These are phyloP conservation scores for Meredithiella fracta DNA, from an alignment of 2,329 filamentous ascomycete species.

Conservation along the genomic window DNA sequence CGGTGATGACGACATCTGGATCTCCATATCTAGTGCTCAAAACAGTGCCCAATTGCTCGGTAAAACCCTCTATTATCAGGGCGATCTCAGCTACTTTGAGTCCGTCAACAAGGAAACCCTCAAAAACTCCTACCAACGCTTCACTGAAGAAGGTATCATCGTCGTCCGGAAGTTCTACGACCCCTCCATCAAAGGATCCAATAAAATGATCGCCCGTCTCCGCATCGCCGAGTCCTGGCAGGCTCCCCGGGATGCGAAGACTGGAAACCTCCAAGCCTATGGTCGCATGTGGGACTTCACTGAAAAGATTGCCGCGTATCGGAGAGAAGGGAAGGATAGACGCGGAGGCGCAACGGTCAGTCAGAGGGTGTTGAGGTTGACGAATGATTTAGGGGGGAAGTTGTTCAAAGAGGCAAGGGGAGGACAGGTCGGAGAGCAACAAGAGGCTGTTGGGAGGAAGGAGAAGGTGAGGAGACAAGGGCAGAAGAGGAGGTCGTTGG, in stretches of 20 bases:
- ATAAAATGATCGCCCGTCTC: conserved; percentile 42
- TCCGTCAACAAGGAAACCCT: conserved; percentile 96
- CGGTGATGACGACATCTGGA: conserved; percentile 47
- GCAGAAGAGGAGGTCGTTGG: conserved; percentile 32
- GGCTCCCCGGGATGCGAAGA: conserved; percentile 45
- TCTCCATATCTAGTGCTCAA: conserved; percentile 62
- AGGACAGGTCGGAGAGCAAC: conserved; percentile 31
- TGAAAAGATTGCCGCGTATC: conserved; percentile 64
- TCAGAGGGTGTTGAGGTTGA: conserved; percentile 60
- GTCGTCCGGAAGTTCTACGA: conserved; percentile 55
- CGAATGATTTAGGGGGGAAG: conserved; percentile 53
- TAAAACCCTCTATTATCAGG: conserved; percentile 94
- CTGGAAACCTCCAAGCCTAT: conserved; percentile 45
- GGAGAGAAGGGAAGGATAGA: conserved; percentile 87
- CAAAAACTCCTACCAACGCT: conserved; percentile 78
- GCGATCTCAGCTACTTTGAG: conserved; percentile 92
- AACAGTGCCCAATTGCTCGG: conserved; percentile 74
- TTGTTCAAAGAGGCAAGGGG: conserved; percentile 45
- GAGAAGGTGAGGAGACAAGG: conserved; percentile 30
- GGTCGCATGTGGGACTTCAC: conserved; percentile 85
- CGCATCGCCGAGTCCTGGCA: conserved; percentile 60
- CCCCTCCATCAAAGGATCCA: conserved; percentile 17
- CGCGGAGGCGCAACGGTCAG: conserved; percentile 85
- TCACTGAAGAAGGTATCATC: conserved; percentile 82
- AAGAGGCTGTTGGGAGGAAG: conserved; percentile 24